phyloP scores from a whole-genome alignment of 805 yeast genomes.

The Pichia sporocuriosa region DNA sequence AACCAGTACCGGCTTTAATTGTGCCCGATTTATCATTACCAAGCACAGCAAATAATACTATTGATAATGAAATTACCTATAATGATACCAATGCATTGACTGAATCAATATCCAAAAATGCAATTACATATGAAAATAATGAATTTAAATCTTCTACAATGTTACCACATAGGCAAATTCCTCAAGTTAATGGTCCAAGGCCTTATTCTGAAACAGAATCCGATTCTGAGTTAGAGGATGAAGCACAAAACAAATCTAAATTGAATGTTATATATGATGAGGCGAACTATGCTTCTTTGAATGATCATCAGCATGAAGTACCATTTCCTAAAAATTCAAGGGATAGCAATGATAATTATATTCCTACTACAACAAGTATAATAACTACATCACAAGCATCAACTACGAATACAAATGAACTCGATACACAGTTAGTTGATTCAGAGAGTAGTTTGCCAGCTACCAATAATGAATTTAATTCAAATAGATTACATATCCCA shows the following conservation, averaged over 20 bases:
- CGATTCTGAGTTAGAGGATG: neutral
- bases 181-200: constrained; percentile 4
- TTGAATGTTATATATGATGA: no score
- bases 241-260: neutral
- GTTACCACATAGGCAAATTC: constrained; percentile 1
- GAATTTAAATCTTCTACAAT: neutral
- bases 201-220: constrained; percentile 4
- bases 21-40: neutral
- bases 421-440: neutral
- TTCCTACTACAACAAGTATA: neutral
- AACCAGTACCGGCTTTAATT: neutral
- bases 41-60: no score
- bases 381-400: neutral
- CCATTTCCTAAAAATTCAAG: no score
- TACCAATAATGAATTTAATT: neutral
- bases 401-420: neutral
- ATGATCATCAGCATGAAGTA: no score
- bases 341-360: no score
- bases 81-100: neutral
- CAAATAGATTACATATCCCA: neutral
- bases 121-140: neutral
- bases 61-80: neutral
- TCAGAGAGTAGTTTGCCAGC: neutral
- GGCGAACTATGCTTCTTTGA: no score
- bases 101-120: neutral